These are phyloP conservation scores for Dianthus caryophyllus DNA, from an alignment of 148 eudicot genomes.

Conservation along the genomic window DNA sequence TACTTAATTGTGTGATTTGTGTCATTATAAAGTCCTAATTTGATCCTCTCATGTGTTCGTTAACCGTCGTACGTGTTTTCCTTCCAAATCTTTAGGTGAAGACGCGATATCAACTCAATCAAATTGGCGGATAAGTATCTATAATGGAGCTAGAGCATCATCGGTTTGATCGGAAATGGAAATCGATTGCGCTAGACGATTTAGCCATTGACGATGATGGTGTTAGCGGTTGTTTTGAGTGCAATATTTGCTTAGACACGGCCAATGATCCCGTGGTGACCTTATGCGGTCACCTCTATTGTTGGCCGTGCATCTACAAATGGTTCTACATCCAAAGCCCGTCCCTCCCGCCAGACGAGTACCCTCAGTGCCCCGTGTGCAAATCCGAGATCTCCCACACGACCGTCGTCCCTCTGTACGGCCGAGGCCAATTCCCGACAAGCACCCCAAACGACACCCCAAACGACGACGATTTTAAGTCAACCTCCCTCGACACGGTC, in stretches of 20 bases:
- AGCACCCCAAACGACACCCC: conserved; percentile 16
- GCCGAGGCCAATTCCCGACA: conserved; percentile 43
- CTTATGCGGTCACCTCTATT: conserved; percentile 86
- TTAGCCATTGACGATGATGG: conserved; percentile 32
- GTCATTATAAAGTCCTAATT: background rate
- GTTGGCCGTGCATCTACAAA: conserved; percentile 91
- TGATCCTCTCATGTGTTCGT: background rate
- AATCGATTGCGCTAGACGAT: conserved; percentile 32
- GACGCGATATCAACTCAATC: background rate
- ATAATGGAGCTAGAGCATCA: conserved; percentile 48
- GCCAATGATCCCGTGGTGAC: conserved; percentile 78
- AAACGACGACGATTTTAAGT: conserved; percentile 23
- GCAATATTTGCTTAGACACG: conserved; percentile 80
- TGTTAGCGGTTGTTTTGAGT: conserved; percentile 52
- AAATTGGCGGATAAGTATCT: background rate
- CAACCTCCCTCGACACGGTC: conserved; percentile 8
- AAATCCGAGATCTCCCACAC: conserved; percentile 64
- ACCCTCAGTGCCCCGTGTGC: conserved; percentile 76
- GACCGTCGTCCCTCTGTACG: conserved; percentile 66
- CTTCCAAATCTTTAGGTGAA: conserved; percentile 6
- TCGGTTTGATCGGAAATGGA: conserved; percentile 38
- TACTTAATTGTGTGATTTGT: background rate
- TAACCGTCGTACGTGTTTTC: conserved; percentile 3
- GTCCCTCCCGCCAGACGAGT: conserved; percentile 47
- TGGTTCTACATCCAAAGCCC: conserved; percentile 60